Conservation (phyloP, 2,329 filamentous ascomycete genomes). For the Diaporthe australafricana region DNA sequence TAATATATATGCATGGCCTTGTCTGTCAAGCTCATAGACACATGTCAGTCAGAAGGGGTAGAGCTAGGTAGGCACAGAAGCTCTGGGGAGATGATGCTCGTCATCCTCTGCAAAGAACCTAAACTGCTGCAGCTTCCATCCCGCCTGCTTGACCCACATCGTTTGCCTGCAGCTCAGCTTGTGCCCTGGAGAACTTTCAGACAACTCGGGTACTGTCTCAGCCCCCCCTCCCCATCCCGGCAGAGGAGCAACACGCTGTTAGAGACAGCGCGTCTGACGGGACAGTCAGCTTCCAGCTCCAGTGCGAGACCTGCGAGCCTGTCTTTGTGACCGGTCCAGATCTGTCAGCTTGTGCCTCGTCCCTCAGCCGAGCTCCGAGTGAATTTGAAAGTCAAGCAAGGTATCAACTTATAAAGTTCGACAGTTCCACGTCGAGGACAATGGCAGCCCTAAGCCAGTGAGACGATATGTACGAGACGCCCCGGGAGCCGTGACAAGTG, state of each 20-base stretch:
- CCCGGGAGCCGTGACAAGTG: conserved; percentile 1
- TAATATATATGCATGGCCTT: not conserved
- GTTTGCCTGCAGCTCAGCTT: not conserved
- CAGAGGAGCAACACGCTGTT: not conserved
- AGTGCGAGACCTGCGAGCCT: not conserved
- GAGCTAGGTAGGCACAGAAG: not conserved
- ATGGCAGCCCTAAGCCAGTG: not conserved
- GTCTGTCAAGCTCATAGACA: not conserved
- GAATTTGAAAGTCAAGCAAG: not conserved
- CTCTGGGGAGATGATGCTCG: not conserved
- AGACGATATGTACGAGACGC: conserved; percentile 4
- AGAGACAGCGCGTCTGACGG: not conserved
- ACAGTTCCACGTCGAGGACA: not conserved
- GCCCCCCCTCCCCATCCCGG: too few species aligned
- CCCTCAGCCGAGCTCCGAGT: not conserved
- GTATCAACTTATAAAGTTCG: not conserved
- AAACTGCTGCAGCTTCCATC: not conserved
- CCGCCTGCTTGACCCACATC: too few species aligned
- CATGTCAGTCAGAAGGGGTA: not conserved
- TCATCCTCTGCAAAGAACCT: not conserved
- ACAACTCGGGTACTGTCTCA: too few species aligned
- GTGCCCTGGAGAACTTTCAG: not conserved
- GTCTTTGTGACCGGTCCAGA: not conserved
- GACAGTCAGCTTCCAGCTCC: not conserved
- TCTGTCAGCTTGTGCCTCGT: too few species aligned